Conservation (phyloP, 257 asterid genomes). For the Cinchona pubescens region DNA sequence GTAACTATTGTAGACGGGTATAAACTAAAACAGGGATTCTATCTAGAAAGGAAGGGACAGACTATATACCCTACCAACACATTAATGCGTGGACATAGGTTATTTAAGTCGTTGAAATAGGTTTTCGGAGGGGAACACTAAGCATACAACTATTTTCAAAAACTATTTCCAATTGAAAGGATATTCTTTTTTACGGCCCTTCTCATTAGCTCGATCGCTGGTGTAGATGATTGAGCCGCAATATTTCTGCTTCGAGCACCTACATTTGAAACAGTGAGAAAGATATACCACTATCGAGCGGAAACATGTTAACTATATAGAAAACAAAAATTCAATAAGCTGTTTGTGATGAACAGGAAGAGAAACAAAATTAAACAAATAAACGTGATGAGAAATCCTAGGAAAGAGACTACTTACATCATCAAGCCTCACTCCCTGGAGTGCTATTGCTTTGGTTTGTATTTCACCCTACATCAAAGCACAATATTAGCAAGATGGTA, state of each 20-base stretch:
- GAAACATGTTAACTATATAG: background rate
- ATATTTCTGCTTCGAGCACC: slow-evolving; percentile 39
- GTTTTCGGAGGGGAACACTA: background rate
- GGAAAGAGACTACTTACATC: slow-evolving; percentile 44
- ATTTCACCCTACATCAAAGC: slow-evolving; percentile 61
- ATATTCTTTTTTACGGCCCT: too few species aligned
- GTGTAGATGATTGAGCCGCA: slow-evolving; percentile 41
- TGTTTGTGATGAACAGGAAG: background rate
- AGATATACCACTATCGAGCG: background rate
- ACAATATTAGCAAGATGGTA: slow-evolving; percentile 13
- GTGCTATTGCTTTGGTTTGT: slow-evolving; percentile 65
- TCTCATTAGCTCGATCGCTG: slow-evolving; percentile 42
- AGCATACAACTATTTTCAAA: background rate
- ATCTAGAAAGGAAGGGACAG: background rate
- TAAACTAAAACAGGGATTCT: background rate
- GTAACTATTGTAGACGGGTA: background rate
- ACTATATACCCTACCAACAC: background rate
- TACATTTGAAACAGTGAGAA: slow-evolving; percentile 18
- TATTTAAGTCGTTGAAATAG: too few species aligned
- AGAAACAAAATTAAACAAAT: background rate
- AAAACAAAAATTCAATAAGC: background rate
- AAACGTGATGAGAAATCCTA: background rate
- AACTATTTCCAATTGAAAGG: background rate
- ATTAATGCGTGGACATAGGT: background rate
- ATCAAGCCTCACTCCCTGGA: slow-evolving; percentile 55